phyloP scores from a whole-genome alignment of 495 filamentous ascomycete genomes.

The Penicillium chermesinum region DNA sequence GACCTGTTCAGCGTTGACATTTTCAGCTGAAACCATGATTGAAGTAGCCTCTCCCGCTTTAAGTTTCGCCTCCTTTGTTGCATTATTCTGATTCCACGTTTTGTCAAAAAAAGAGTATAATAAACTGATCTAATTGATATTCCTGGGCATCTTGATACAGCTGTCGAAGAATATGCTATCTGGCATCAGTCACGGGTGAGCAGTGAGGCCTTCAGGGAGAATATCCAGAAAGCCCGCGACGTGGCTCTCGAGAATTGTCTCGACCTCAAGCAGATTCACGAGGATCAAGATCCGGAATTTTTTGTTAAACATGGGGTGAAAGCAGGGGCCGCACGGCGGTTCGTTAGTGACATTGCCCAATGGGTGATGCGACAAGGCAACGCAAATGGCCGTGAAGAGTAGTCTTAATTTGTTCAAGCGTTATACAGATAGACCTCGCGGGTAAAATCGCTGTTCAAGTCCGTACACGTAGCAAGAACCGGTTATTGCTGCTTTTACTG shows the following conservation, averaged over 20 bases:
- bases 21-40: too few relatives aligned
- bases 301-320: constrained; percentile 7
- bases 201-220: constrained; percentile 1
- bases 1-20: too few relatives aligned
- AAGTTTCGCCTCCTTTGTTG: too few relatives aligned
- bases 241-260: constrained; percentile 4
- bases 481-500: too few relatives aligned
- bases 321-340: constrained; percentile 3
- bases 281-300: constrained; percentile 4
- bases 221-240: constrained; percentile 4
- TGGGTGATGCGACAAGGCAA: neutral
- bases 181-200: constrained; percentile 5
- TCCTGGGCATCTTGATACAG: constrained; percentile 2
- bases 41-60: too few relatives aligned
- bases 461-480: too few relatives aligned
- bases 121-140: constrained; percentile 3
- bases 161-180: constrained; percentile 7
- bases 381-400: too few relatives aligned
- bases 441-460: too few relatives aligned
- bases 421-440: neutral
- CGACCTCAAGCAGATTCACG: constrained; percentile 1
- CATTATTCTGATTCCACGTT: too few relatives aligned
- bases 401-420: too few relatives aligned
- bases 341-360: constrained; percentile 4
- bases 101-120: too few relatives aligned